Evolutionary conservation across 1,284 basidiomycete species (phyloP).

Genomic region (Apiotrichum laibachii): DNA sequence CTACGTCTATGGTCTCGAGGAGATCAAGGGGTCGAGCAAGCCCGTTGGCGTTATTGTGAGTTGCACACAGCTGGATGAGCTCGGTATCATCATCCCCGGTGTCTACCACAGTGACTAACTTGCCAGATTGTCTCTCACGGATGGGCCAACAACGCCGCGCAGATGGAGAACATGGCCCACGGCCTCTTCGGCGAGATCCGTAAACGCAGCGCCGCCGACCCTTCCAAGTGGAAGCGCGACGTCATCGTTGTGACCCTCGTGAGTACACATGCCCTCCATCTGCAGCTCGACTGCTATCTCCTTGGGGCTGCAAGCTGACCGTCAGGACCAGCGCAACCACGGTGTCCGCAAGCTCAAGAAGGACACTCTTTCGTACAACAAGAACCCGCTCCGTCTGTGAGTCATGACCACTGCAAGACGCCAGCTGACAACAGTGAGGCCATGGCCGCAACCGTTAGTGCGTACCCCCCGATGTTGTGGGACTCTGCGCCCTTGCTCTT

Average conservation of each 20-base stretch:
- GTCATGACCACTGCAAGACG: background rate
- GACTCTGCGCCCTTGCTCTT: no score
- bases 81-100: no score
- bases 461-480: background rate
- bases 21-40: conserved; percentile 29
- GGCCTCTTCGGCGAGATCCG: conserved; percentile 38
- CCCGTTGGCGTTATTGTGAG: conserved; percentile 36
- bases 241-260: conserved; percentile 49
- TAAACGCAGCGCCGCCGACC: background rate
- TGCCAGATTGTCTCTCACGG: conserved; percentile 21
- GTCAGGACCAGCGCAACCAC: conserved; percentile 69
- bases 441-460: conserved; percentile 4
- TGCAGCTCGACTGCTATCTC: background rate
- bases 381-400: conserved; percentile 3
- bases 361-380: conserved; percentile 5
- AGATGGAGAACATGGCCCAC: conserved; percentile 37
- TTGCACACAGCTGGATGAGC: background rate
- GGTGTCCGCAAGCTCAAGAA: conserved; percentile 55
- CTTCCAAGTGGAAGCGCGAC: conserved; percentile 29
- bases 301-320: background rate
- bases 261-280: conserved; percentile 8
- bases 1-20: conserved; percentile 42
- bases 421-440: background rate
- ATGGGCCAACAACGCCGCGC: conserved; percentile 23
- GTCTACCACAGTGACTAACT: no score